Base-by-base conservation (phyloP, 2,329 filamentous ascomycete species). In the Cytospora leucostoma region DNA sequence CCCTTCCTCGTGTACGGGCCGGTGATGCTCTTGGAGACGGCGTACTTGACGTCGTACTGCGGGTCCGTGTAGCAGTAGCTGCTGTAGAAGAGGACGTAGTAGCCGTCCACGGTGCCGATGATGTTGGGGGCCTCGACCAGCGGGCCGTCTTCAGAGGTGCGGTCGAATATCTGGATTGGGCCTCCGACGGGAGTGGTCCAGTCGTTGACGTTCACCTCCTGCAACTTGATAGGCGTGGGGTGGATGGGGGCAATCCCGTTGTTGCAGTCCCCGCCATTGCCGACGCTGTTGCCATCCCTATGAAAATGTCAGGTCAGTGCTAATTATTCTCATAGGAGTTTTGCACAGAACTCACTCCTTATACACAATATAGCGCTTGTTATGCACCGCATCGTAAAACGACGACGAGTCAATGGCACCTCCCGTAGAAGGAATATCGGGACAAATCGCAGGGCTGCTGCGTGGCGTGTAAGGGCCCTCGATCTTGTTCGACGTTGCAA, bases 331-430 rank as follows among this genome's bases (percentile, higher is more conserved):
- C n/a, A 4, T 21, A 21, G n/a, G 17, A 54, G 32, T 15, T 44
- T 12, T 11, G 21, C 13, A 10, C 34, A 21, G 13, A 15, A 49
- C 64, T 56, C 57, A 66, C 64, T 57, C 57, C 72, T 90, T 90
- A 76, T 88, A 90, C 7, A 84, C 74, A 7, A 90, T 77, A 70
- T 88, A 90, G 10, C 81, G 79, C 49, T 73, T 79, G 51, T 83
- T 83, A 21, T 72, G 75, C 49, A 80, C 78, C 12, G 72, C 71
- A 68, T 90, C 87, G 11, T 75, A 70, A 72, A 88, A 89, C 7
- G 83, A 84, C 0, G 82, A 77, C 0, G 87, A 77, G 68, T 90
- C 87, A 68, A 90, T 89, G 17, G 85, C 82, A 37, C 87, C 87
- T 21, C 87, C 86, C 47, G 74, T 71, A 21, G 75, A 73, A 57